Conservation (phyloP, 305 asterid species). For the Fraxinus nigra region DNA sequence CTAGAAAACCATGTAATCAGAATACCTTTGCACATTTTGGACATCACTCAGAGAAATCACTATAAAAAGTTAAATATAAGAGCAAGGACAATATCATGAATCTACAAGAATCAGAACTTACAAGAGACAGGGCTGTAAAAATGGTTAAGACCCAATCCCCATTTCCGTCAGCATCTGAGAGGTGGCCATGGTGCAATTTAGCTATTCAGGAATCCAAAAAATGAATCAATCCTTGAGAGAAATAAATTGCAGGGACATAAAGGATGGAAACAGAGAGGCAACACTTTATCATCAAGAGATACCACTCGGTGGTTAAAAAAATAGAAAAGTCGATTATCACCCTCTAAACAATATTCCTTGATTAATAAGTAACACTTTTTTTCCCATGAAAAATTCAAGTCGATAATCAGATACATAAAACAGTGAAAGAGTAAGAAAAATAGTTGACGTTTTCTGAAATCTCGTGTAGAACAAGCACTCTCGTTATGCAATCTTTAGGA, state of each 20-base stretch:
- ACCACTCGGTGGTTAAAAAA: not conserved
- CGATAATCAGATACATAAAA: not conserved
- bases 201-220: slow-evolving; percentile 46
- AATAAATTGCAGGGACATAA: slow-evolving; percentile 7
- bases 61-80: not conserved
- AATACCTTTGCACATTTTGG: not conserved
- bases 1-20: not conserved
- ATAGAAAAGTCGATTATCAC: not conserved
- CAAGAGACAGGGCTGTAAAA: slow-evolving; percentile 85
- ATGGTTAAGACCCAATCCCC: slow-evolving; percentile 98
- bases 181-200: slow-evolving; percentile 86
- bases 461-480: not conserved
- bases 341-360: not conserved
- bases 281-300: not conserved
- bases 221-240: slow-evolving; percentile 27
- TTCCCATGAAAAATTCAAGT: not conserved
- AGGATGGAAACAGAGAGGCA: slow-evolving; percentile 9
- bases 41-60: not conserved
- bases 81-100: not conserved
- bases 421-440: not conserved
- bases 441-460: not conserved
- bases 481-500: not conserved
- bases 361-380: not conserved
- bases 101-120: slow-evolving; percentile 35
- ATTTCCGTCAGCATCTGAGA: slow-evolving; percentile 86